phyloP scores from a whole-genome alignment of 2,329 filamentous ascomycete species.

The Clonostachys solani region DNA sequence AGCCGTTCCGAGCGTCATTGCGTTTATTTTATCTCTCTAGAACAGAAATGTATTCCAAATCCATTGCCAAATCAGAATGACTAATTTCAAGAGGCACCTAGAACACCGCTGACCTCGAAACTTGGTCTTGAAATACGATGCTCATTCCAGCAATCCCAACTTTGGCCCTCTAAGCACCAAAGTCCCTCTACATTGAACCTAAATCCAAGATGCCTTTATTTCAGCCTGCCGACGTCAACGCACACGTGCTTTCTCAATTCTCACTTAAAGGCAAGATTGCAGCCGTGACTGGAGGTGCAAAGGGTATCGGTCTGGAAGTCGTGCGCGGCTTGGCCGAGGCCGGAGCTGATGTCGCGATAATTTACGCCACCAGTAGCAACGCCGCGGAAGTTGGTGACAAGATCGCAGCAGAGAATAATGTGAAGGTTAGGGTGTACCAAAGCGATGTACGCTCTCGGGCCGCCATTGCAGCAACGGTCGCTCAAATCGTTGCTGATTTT shows the following conservation, averaged over 20 bases:
- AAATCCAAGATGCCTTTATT: neutral
- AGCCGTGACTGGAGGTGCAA: constrained; percentile 40
- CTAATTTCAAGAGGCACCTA: too few species aligned
- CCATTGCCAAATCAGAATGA: too few species aligned
- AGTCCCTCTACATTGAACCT: too few species aligned
- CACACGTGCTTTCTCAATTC: constrained; percentile 5
- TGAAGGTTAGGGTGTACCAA: constrained; percentile 24
- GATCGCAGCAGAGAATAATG: constrained; percentile 25
- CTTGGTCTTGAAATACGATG: too few species aligned
- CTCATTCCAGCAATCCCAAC: too few species aligned
- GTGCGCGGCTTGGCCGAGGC: constrained; percentile 31
- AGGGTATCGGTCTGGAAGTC: constrained; percentile 43
- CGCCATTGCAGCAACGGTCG: constrained; percentile 15
- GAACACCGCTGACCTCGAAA: too few species aligned
- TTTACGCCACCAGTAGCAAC: neutral
- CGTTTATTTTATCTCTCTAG: too few species aligned
- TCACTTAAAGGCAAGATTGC: constrained; percentile 29
- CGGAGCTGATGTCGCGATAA: neutral
- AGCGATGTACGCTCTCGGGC: constrained; percentile 25
- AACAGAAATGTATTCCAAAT: too few species aligned
- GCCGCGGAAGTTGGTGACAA: constrained; percentile 50
- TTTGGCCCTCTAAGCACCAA: too few species aligned
- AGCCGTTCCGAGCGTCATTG: too few species aligned
- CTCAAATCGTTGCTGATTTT: constrained; percentile 25
- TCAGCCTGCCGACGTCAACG: neutral